phyloP scores from a whole-genome alignment of 441 rosid genomes.

The Adansonia rubrostipa region DNA sequence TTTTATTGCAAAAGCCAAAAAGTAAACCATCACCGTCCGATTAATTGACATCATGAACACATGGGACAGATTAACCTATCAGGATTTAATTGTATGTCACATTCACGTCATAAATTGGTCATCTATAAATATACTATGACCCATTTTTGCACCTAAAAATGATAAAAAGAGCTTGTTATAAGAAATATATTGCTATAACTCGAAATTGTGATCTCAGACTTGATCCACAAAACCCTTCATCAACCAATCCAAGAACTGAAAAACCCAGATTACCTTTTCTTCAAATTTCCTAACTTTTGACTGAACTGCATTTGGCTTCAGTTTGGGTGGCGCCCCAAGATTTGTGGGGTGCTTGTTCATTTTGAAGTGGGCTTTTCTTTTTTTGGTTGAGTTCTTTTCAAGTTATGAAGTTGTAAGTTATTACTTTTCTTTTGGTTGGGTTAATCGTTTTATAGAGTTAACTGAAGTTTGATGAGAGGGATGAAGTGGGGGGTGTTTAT shows the following conservation, averaged over 20 bases:
- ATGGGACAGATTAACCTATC: conserved; percentile 25
- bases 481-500: conserved; percentile 34
- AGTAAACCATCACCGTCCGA: conserved; percentile 29
- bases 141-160: conserved; percentile 16
- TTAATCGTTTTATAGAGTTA: not conserved
- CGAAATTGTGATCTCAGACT: conserved; percentile 33
- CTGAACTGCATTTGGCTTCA: conserved; percentile 33
- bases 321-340: conserved; percentile 28
- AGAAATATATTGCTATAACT: conserved; percentile 11
- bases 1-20: not conserved
- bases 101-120: conserved; percentile 1
- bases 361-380: conserved; percentile 21
- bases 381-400: not conserved
- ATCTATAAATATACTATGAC: not conserved
- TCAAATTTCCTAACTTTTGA: conserved; percentile 10
- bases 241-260: conserved; percentile 45
- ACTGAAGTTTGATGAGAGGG: conserved; percentile 53
- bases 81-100: not conserved
- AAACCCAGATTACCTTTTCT: conserved; percentile 43
- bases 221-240: conserved; percentile 37
- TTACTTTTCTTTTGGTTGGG: not conserved
- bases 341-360: conserved; percentile 26
- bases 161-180: not conserved
- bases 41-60: conserved; percentile 22
- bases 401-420: conserved; percentile 8